Percentiles rank a stretch among this genome's conserved stretches.
Evolutionary conservation across 768 basidiomycete genomes (phyloP).

Genomic region (Termitomyces sp.): DNA sequence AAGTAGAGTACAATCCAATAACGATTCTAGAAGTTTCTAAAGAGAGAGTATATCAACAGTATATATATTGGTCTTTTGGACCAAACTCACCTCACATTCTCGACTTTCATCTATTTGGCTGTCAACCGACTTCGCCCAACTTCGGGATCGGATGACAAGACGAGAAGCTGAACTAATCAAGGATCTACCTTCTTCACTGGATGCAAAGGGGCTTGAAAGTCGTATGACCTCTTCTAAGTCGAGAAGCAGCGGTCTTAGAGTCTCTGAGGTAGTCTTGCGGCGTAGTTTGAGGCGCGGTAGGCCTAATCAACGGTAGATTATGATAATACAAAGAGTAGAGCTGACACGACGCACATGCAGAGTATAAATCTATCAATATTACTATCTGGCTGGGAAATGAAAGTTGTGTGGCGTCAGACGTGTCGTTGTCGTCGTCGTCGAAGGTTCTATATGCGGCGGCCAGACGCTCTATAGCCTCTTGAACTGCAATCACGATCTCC

Average conservation of each 20-base stretch:
- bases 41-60: neutral
- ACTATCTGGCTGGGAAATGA: conserved; percentile 27
- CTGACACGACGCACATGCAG: conserved; percentile 26
- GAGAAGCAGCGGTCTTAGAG: conserved; percentile 32
- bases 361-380: conserved; percentile 32
- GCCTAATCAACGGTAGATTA: conserved; percentile 19
- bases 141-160: conserved; percentile 19
- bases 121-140: conserved; percentile 24
- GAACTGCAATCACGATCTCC: conserved; percentile 40
- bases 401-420: conserved; percentile 14
- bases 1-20: conserved; percentile 31
- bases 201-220: conserved; percentile 18
- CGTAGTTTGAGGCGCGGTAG: conserved; percentile 40
- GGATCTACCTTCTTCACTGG: conserved; percentile 24
- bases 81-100: conserved; percentile 22
- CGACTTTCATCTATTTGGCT: conserved; percentile 17
- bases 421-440: conserved; percentile 22
- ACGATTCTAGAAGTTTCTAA: conserved; percentile 20
- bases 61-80: neutral
- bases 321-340: neutral
- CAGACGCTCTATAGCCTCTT: conserved; percentile 39
- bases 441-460: conserved; percentile 13
- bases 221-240: conserved; percentile 28
- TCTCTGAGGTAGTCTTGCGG: conserved; percentile 36
- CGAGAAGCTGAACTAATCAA: conserved; percentile 22